phyloP scores from a whole-genome alignment of 1,284 basidiomycete genomes.

The Garcileccinum viscosum region DNA sequence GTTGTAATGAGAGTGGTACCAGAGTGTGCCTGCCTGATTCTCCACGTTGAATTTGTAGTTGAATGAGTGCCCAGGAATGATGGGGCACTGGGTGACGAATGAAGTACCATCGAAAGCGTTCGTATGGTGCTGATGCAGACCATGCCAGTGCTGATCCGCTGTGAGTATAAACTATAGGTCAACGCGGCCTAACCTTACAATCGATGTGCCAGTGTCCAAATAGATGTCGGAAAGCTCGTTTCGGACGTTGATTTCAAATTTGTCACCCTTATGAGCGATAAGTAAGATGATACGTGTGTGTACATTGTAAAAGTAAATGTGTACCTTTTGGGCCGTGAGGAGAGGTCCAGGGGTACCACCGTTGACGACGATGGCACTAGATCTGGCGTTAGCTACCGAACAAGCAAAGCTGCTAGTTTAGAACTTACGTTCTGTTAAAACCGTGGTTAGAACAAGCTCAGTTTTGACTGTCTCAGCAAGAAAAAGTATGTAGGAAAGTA shows the following conservation, averaged over 20 bases:
- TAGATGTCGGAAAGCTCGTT: constrained; percentile 34
- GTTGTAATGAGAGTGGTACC: constrained; percentile 53
- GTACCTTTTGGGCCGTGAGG: constrained; percentile 33
- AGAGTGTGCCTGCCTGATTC: constrained; percentile 47
- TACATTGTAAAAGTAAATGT: constrained; percentile 39
- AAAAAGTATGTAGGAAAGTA: too few relatives aligned
- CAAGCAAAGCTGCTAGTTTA: neutral
- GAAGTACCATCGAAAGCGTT: constrained; percentile 35
- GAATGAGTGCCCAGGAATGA: constrained; percentile 44
- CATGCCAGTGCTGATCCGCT: constrained; percentile 43
- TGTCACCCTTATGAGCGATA: constrained; percentile 40
- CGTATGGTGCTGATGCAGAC: constrained; percentile 37
- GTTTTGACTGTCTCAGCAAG: constrained; percentile 20
- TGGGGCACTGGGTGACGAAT: constrained; percentile 56
- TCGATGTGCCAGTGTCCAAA: constrained; percentile 39
- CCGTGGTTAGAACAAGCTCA: constrained; percentile 37
- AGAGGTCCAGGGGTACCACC: constrained; percentile 29
- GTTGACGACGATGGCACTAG: constrained; percentile 35
- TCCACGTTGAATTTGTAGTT: constrained; percentile 44
- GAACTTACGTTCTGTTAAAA: constrained; percentile 28
- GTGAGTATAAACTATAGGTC: constrained; percentile 10
- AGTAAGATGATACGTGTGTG: constrained; percentile 29
- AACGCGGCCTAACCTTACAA: constrained; percentile 34
- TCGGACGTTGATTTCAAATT: constrained; percentile 31
- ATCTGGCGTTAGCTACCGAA: neutral